A percentile compares a stretch with the other conserved stretches of the same genome.
phyloP scores from a whole-genome alignment of 2,329 filamentous ascomycete genomes.

The Huntiella moniliformis region DNA sequence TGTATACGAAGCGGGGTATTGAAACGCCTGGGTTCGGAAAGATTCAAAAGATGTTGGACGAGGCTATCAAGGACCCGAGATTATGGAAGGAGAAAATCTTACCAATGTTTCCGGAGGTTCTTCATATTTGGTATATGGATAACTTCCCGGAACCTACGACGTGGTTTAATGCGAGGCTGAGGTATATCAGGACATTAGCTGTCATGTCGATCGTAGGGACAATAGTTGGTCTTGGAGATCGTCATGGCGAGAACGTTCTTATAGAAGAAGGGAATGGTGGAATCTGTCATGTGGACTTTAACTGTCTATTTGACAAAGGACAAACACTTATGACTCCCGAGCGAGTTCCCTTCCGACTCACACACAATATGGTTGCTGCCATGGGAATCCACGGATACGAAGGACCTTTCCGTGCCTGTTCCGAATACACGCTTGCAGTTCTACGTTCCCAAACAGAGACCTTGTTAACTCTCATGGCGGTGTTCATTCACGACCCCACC shows the following conservation, averaged over 20 bases:
- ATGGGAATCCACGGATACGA: slow-evolving; percentile 93
- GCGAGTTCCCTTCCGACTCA: slow-evolving; percentile 84
- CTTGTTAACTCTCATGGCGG: slow-evolving; percentile 90
- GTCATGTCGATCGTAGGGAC: slow-evolving; percentile 99
- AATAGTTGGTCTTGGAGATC: slow-evolving; percentile 79
- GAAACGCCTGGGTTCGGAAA: slow-evolving; percentile 44
- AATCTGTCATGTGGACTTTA: slow-evolving; percentile 96
- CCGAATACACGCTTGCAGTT: slow-evolving; percentile 70
- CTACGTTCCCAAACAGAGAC: slow-evolving; percentile 87
- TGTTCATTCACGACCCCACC: slow-evolving; percentile 92
- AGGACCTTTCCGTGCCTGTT: slow-evolving; percentile 77
- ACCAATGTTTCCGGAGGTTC: slow-evolving; percentile 56
- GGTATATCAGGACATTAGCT: slow-evolving; percentile 82
- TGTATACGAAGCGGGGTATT: slow-evolving; percentile 61
- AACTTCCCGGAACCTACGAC: slow-evolving; percentile 82
- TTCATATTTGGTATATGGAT: slow-evolving; percentile 89
- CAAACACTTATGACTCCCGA: slow-evolving; percentile 90
- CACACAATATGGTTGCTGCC: slow-evolving; percentile 95
- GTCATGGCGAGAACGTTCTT: slow-evolving; percentile 92
- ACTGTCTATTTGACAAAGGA: slow-evolving; percentile 97
- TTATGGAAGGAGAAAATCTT: slow-evolving; percentile 52
- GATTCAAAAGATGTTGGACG: slow-evolving; percentile 29
- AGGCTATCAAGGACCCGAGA: slow-evolving; percentile 37
- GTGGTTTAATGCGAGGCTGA: slow-evolving; percentile 78
- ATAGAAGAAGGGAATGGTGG: slow-evolving; percentile 88